Evolutionary conservation across 2,329 filamentous ascomycete genomes (phyloP), one percentile per base, ranked within the genome.

Genomic region (Akanthomyces dipterigenus): DNA sequence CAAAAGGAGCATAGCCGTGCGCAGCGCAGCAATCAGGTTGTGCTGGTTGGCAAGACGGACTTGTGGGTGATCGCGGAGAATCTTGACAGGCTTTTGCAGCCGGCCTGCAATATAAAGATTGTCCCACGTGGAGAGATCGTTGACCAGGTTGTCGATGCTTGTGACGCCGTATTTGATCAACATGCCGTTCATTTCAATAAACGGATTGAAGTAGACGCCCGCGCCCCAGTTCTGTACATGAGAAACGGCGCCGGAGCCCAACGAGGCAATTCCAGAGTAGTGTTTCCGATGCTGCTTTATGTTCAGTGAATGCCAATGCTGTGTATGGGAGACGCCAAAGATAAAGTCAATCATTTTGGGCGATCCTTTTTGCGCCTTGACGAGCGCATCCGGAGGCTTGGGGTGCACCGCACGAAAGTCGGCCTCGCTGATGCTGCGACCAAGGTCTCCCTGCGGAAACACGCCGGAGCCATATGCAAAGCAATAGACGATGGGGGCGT

Each of bases 271-370:
- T 12, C 84, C 87, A 1, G 93, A 98, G 76, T 99, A 99, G 75
- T 99, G 95, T 69, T 96, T 83, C 8, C 90, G 88, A 71, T 99
- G 89, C 72, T 97, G 89, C 65, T 83, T 82, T 67, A 99, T 80
- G 70, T 99, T 99, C 63, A 99, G 81, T 38, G 89, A 93, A 76
- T 99, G 95, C 91, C 93, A 99, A 76, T 99, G 95, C 71, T 99
- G 90, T 1, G 90, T 91, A 73, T 96, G 91, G 1, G 90, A 91
- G 12, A 98, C 93, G 28, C 93, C 95, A 72, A 99, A 95, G 67
- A 99, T 96, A 72, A 99, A 96, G 76, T 99, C 95, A 65, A 99
- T 96, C 88, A 98, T 96, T 78, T 97, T 97, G 14, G 91, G 91
- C 1, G 87, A 87, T 34, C 91, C 90, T 68, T 91, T 88, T 74